Percentiles rank a stretch among this genome's conserved stretches.
Evolutionary conservation across 1,284 basidiomycete species (phyloP).

Genomic region (Leccinum holopus): DNA sequence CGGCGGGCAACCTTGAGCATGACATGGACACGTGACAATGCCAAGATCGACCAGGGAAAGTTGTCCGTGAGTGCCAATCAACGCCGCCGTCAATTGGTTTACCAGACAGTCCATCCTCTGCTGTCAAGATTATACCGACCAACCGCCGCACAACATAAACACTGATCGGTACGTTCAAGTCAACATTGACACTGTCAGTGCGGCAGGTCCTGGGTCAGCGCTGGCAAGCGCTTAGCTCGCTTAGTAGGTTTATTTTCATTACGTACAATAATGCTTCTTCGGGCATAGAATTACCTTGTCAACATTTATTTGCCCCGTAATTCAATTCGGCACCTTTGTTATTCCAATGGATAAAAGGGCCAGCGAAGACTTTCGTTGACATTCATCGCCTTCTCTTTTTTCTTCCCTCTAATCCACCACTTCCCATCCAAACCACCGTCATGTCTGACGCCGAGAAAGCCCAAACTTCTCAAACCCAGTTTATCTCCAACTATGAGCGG

Average conservation of each 20-base stretch:
- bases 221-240: background rate
- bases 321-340: constrained; percentile 19
- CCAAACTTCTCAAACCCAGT: constrained; percentile 20
- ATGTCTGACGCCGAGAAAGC: constrained; percentile 39
- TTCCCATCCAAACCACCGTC: background rate
- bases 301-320: constrained; percentile 18
- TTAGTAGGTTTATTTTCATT: background rate
- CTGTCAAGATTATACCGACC: background rate
- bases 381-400: background rate
- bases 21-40: background rate
- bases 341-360: constrained; percentile 25
- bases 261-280: background rate
- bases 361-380: background rate
- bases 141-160: background rate
- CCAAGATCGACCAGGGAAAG: background rate
- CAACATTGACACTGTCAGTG: background rate
- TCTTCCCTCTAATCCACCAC: background rate
- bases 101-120: background rate
- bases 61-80: background rate
- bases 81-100: background rate
- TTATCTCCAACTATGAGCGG: constrained; percentile 16
- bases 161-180: background rate
- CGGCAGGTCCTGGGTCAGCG: background rate
- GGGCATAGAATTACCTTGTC: constrained; percentile 19
- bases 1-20: background rate